These are phyloP conservation scores for Umbelopsis sp. DNA, from an alignment of 192 early-diverging fungal species.

Conservation along the genomic window DNA sequence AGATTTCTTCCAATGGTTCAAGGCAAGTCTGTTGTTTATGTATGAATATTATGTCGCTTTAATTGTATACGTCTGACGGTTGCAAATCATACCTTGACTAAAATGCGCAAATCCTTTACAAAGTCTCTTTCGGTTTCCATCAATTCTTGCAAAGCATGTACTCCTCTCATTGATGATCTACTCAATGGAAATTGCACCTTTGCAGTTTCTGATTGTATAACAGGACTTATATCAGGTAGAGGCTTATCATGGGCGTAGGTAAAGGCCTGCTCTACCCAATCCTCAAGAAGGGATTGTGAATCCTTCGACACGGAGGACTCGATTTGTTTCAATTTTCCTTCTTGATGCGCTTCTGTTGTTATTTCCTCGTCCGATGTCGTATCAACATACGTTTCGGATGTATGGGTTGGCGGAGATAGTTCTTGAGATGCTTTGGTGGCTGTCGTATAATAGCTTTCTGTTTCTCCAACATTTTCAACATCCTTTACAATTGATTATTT, in stretches of 20 bases:
- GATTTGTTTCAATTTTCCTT: background rate
- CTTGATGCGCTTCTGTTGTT: background rate
- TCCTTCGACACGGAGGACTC: background rate
- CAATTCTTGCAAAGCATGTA: constrained; percentile 37
- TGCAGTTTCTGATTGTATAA: background rate
- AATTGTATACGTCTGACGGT: constrained; percentile 9
- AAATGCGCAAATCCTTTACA: constrained; percentile 26
- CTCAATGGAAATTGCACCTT: background rate
- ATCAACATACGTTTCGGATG: no score
- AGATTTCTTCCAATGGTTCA: constrained; percentile 25
- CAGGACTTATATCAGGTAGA: background rate
- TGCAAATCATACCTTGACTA: constrained; percentile 35
- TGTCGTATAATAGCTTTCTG: no score
- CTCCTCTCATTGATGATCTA: constrained; percentile 20
- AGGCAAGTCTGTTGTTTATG: constrained; percentile 3
- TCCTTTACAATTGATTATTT: no score
- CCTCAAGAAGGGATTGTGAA: background rate
- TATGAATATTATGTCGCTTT: background rate
- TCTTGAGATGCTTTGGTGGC: no score
- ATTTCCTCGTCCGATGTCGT: background rate
- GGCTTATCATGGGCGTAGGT: background rate
- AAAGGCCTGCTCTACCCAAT: background rate
- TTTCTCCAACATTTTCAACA: no score
- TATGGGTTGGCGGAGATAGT: no score
- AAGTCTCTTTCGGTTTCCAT: constrained; percentile 40